Base-by-base conservation (phyloP, 495 filamentous ascomycete species). In the Immersiella caudata region DNA sequence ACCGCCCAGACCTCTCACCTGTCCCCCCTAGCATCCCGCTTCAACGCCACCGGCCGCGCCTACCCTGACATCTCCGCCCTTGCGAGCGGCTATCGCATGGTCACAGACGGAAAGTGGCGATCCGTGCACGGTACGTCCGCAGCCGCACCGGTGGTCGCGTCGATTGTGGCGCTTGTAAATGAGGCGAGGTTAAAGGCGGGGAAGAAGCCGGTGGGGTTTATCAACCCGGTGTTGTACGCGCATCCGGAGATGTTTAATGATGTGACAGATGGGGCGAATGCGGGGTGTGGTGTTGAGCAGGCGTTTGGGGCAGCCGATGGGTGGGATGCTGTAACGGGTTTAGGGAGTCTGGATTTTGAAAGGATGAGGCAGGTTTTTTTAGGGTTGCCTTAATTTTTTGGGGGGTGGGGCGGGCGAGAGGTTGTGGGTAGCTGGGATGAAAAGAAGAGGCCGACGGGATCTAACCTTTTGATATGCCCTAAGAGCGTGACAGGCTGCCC, bases 241-340 rank as follows among this genome's bases (percentile, higher is more conserved):
- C 20, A 22, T 21, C 12, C 12, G 52, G 20, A 6, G n/a, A 21
- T 8, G n/a, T 55, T 55, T 55, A 21, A 22, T 8, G 52, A 20
- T 24, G 4, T 55, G 20, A 11, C 18, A 11, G 20, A 22, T 4
- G 20, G 52, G 14, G 20, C 16, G 24, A 55, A 55, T 55, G 24
- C 5, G 52, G 52, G 52, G 1, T 55, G 52, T 55, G 52, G 52
- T 22, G 52, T 55, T 12, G 52, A 55, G 12, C 18, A 55, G 52
- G 52, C 52, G 24, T 55, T 55, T 25, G 12, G 52, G 14, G 52
- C 14, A 21, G 24, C 14, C 20, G 6, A 22, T 11, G 52, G 52
- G 24, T 55, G 52, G 52, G 52, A 55, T 55, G 52, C 52, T 11
- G 52, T 55, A 11, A 55, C 52, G 52, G 52, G 52, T 4, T 25